Evolutionary conservation across 2,329 filamentous ascomycete species (phyloP).

Genomic region (Aureobasidium uvarum): DNA sequence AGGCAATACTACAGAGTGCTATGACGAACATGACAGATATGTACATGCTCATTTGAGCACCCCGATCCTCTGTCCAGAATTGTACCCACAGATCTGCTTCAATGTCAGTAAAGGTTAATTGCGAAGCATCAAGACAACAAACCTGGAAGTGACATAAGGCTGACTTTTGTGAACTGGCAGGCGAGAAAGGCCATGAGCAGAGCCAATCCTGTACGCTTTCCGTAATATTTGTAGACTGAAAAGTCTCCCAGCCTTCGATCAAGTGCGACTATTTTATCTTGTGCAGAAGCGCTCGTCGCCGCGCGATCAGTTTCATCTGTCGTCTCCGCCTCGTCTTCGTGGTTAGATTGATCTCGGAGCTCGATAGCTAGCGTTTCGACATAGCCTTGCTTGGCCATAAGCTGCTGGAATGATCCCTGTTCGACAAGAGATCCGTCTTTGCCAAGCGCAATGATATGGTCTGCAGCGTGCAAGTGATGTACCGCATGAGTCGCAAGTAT

Average conservation of each 20-base stretch:
- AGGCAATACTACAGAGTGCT: not conserved
- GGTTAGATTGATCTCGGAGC: not conserved
- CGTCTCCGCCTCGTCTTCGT: not conserved
- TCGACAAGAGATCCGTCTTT: not conserved
- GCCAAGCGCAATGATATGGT: slow-evolving; percentile 42
- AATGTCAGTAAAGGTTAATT: not conserved
- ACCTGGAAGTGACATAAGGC: not conserved
- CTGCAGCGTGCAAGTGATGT: slow-evolving; percentile 38
- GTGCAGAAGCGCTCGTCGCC: accelerated
- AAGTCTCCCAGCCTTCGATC: not conserved
- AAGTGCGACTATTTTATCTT: not conserved
- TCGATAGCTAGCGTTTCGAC: not conserved
- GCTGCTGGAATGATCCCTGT: not conserved
- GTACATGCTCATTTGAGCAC: not conserved
- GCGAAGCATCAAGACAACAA: not conserved
- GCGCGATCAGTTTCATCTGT: not conserved
- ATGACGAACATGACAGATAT: slow-evolving; percentile 1
- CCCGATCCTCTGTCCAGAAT: not conserved
- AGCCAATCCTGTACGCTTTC: not conserved
- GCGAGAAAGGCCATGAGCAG: not conserved
- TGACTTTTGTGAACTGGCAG: not conserved
- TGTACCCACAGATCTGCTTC: slow-evolving; percentile 1
- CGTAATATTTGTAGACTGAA: not conserved
- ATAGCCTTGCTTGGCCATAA: not conserved
- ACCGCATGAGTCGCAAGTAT: slow-evolving; percentile 45